Conservation (phyloP, 257 asterid species). For the Solanum arcanum region DNA sequence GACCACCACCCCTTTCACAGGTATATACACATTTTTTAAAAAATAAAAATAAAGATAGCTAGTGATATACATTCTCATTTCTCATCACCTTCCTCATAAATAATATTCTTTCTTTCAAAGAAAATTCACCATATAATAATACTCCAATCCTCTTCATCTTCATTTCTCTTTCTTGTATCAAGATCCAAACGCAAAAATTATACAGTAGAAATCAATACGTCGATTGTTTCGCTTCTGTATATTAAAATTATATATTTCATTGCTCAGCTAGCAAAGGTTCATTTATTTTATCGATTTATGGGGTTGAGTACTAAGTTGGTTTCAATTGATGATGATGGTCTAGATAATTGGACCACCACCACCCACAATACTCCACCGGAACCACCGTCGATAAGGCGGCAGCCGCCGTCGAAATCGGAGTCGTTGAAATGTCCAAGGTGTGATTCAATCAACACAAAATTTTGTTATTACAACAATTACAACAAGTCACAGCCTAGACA, state of each 20-base stretch:
- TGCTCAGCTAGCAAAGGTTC: not conserved
- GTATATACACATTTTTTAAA: not conserved
- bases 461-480: slow-evolving; percentile 75
- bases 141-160: slow-evolving; percentile 3
- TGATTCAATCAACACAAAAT: slow-evolving; percentile 42
- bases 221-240: not conserved
- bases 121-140: slow-evolving; percentile 1
- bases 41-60: not conserved
- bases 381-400: slow-evolving; percentile 13
- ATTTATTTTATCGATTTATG: slow-evolving; percentile 9
- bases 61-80: slow-evolving; percentile 8
- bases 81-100: slow-evolving; percentile 27
- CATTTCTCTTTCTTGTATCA: slow-evolving; percentile 3
- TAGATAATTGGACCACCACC: slow-evolving; percentile 4
- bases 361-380: slow-evolving; percentile 2
- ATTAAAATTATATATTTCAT: not conserved
- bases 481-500: slow-evolving; percentile 69
- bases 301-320: slow-evolving; percentile 22
- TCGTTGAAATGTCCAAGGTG: slow-evolving; percentile 64
- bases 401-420: slow-evolving; percentile 15
- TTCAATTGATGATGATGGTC: slow-evolving; percentile 8
- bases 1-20: not conserved
- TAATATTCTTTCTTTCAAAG: not conserved
- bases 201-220: not conserved
- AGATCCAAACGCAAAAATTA: not conserved